Base-by-base conservation (phyloP, 345 rosid species). In the Populus euphratica region DNA sequence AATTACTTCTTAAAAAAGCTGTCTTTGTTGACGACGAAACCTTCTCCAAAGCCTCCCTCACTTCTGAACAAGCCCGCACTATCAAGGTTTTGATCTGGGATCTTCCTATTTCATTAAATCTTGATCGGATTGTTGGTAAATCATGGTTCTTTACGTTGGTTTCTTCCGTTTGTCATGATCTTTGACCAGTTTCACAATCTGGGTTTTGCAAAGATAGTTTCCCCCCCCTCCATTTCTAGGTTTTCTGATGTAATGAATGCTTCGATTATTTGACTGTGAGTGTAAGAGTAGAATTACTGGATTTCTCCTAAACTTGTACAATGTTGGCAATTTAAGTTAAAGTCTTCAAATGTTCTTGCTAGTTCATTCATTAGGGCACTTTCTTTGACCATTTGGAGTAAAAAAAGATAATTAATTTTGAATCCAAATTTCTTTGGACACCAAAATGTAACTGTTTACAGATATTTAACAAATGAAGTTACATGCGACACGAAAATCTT, bases 1-100 rank as follows among this genome's bases (percentile, higher is more conserved):
- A 87, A 78, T 83, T 96, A 49, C 94, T 96, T 49, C 85, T 90
- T 59, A 92, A 86, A 82, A 96, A 96, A 87, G 97, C 99, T 54
- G 96, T 96, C 35, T 96, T 94, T 76, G 98, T 96, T 1, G 97
- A 91, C 69, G 97, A 94, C 54, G 98, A 96, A 41, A 88, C 97
- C 56, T 96, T 91, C 80, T 74, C 92, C 75, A 88, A 89, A 86
- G 96, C 97, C 49, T 96, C 98, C 67, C 91, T 96, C 72, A 89
- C 89, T 73, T 91, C 97, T 70, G 95, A 96, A 76, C 98, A 96
- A 85, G 86, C 97, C 43, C 94, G 98, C 76, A 81, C 96, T 41
- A 95, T 95, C 83, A 95, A 95, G 93, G 99, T 92, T 35, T 20
- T 29, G 23, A n/a, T 47, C 63, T 23, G 13, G 44, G 38, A 9